A percentile compares a stretch with the other conserved stretches of the same genome.
Conservation (phyloP, 1,284 basidiomycete species). For the Inonotus hispidus region DNA sequence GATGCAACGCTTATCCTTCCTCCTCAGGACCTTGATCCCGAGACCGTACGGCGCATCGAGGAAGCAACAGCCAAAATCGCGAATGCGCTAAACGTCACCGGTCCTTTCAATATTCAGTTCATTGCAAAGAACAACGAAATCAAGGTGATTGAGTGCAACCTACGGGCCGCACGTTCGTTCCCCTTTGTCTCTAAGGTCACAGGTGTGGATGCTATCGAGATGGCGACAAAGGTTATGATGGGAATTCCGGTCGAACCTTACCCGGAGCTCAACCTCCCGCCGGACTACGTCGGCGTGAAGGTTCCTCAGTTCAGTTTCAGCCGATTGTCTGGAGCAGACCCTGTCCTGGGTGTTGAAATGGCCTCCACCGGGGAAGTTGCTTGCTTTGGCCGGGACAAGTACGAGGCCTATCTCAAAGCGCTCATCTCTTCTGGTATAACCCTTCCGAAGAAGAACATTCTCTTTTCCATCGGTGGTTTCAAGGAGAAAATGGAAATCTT, state of each 20-base stretch:
- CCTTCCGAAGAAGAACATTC: conserved; percentile 91
- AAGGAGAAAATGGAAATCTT: conserved; percentile 98
- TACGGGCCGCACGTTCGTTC: conserved; percentile 96
- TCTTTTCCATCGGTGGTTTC: conserved; percentile 94
- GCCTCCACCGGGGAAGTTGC: conserved; percentile 99
- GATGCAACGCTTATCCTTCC: conserved; percentile 98
- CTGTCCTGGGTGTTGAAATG: conserved; percentile 99
- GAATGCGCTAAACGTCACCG: conserved; percentile 96
- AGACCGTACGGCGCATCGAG: conserved; percentile 94
- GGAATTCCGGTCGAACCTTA: conserved; percentile 86
- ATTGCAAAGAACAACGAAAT: conserved; percentile 99
- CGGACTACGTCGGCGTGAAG: conserved; percentile 97
- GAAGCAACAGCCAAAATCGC: conserved; percentile 97
- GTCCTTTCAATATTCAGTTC: conserved; percentile 99
- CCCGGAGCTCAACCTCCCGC: conserved; percentile 80
- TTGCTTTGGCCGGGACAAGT: conserved; percentile 96
- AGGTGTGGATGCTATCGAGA: conserved; percentile 94
- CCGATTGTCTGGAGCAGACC: conserved; percentile 92
- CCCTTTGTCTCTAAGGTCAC: conserved; percentile 99
- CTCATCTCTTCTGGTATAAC: conserved; percentile 94
- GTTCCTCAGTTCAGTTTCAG: conserved; percentile 99
- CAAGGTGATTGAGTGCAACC: conserved; percentile 99
- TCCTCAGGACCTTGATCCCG: conserved; percentile 95
- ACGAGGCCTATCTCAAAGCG: conserved; percentile 97
- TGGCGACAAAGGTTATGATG: conserved; percentile 98